Percentiles rank a stretch among this genome's conserved stretches.
Evolutionary conservation across 192 early-diverging fungal species (phyloP).

Genomic region (Funneliformis mosseae): DNA sequence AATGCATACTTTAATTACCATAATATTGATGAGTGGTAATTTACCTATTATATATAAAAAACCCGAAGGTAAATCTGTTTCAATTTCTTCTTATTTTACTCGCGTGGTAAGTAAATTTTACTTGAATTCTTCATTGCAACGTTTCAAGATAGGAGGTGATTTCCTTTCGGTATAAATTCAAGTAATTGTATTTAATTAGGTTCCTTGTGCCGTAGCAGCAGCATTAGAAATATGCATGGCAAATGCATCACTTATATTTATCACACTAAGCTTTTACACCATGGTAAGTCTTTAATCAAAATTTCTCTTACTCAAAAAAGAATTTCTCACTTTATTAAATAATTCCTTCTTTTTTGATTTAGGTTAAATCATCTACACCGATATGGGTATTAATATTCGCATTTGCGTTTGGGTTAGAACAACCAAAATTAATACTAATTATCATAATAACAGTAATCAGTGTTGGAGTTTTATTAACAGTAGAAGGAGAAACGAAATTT

Average conservation of each 20-base stretch:
- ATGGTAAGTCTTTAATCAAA: constrained; percentile 46
- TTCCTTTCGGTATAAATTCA: background rate
- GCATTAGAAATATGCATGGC: constrained; percentile 83
- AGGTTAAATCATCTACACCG: constrained; percentile 67
- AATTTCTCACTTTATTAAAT: background rate
- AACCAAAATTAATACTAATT: constrained; percentile 61
- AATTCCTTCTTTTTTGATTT: background rate
- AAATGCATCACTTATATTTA: constrained; percentile 76
- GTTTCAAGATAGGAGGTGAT: background rate
- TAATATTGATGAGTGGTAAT: constrained; percentile 51
- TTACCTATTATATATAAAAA: constrained; percentile 39
- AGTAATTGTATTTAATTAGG: constrained; percentile 31
- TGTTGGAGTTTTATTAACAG: constrained; percentile 75
- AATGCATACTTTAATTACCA: constrained; percentile 70
- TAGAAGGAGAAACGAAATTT: constrained; percentile 68
- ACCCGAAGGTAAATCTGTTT: constrained; percentile 41
- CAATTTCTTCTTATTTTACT: constrained; percentile 43
- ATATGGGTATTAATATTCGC: constrained; percentile 79
- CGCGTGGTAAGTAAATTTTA: constrained; percentile 43
- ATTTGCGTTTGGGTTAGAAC: constrained; percentile 78
- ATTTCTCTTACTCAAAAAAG: background rate
- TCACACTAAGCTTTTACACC: constrained; percentile 87
- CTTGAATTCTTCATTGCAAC: background rate
- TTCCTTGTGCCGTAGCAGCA: constrained; percentile 75
- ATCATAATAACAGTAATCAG: constrained; percentile 72